Percentiles rank a stretch among this genome's conserved stretches.
Evolutionary conservation across 2,329 filamentous ascomycete species (phyloP).

Genomic region (Daldinia sp.): DNA sequence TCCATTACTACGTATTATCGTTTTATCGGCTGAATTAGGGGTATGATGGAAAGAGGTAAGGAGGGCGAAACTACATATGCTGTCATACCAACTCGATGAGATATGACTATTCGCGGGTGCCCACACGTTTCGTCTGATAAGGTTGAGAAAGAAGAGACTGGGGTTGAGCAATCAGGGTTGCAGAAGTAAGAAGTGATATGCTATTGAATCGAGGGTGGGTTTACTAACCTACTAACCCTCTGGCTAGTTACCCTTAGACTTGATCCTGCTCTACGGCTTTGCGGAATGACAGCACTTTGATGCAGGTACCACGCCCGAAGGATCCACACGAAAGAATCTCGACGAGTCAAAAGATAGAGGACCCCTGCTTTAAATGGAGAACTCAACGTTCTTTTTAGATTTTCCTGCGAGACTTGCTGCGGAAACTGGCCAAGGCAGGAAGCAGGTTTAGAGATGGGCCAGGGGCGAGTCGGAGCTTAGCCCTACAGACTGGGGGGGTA

Average conservation of each 20-base stretch:
- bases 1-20: conserved; percentile 44
- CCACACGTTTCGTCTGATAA: conserved; percentile 44
- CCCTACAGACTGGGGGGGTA: conserved; percentile 3
- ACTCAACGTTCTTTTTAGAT: conserved; percentile 25
- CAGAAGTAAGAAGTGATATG: conserved; percentile 45
- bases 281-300: conserved; percentile 41
- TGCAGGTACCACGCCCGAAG: conserved; percentile 47
- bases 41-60: conserved; percentile 32
- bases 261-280: conserved; percentile 38
- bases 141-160: conserved; percentile 40
- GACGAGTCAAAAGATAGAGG: conserved; percentile 26
- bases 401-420: conserved; percentile 26
- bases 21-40: conserved; percentile 41
- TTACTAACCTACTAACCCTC: conserved; percentile 34
- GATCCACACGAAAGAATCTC: conserved; percentile 41
- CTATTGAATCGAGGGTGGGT: conserved; percentile 35
- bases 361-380: conserved; percentile 20
- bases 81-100: conserved; percentile 41
- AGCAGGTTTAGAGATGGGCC: conserved; percentile 20
- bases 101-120: conserved; percentile 32
- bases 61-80: conserved; percentile 40
- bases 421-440: conserved; percentile 27
- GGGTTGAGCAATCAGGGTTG: conserved; percentile 44
- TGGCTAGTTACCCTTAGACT: conserved; percentile 31
- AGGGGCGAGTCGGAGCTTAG: conserved; percentile 29